A percentile compares a stretch with the other conserved stretches of the same genome.
Conservation (phyloP, 306 rosid genomes). For the Vigna radiata region DNA sequence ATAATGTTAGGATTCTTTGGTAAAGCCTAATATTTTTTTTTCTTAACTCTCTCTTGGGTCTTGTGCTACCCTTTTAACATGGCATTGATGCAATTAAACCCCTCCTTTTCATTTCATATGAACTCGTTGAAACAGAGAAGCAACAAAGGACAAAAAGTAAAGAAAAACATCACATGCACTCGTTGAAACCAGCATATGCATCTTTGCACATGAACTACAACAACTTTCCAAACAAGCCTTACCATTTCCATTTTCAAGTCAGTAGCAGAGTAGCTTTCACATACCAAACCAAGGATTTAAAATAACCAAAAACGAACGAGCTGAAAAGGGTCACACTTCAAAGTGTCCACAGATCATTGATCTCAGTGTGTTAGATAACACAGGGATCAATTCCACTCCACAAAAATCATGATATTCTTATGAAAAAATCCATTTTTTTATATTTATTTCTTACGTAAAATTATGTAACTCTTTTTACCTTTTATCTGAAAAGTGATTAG, state of each 20-base stretch:
- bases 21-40: not conserved
- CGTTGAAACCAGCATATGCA: constrained; percentile 2
- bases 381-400: not conserved
- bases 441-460: not conserved
- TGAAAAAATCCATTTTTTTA: too few relatives aligned
- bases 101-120: not conserved
- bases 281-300: not conserved
- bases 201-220: constrained; percentile 12
- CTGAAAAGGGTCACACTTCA: not conserved
- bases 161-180: constrained; percentile 15
- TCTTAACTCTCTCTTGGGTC: not conserved
- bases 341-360: not conserved
- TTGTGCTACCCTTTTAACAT: not conserved
- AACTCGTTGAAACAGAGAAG: not conserved
- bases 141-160: not conserved
- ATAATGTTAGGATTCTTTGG: not conserved
- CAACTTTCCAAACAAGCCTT: not conserved
- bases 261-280: constrained; percentile 1
- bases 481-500: not conserved
- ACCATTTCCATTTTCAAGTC: not conserved
- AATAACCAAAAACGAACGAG: constrained; percentile 1
- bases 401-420: not conserved
- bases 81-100: not conserved
- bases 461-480: constrained; percentile 12
- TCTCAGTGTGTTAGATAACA: not conserved